Percentiles rank a stretch among this genome's conserved stretches.
Evolutionary conservation across 2,329 filamentous ascomycete genomes (phyloP).

Genomic region (Penicillium sp.): DNA sequence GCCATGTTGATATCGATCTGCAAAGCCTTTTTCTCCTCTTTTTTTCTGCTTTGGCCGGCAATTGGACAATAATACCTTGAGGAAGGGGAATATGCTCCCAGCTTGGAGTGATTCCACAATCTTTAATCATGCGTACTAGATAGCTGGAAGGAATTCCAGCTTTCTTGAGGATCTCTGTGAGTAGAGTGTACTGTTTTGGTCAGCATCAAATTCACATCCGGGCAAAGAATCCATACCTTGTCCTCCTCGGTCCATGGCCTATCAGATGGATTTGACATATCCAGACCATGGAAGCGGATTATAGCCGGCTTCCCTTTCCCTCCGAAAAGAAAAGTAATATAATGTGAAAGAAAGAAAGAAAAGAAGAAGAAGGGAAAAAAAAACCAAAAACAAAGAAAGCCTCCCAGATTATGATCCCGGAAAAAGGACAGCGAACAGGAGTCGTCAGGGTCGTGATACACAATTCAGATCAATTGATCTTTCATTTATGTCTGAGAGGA

Average conservation of each 20-base stretch:
- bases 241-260: conserved; percentile 48
- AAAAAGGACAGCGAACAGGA: conserved; percentile 16
- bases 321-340: conserved; percentile 12
- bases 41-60: not conserved
- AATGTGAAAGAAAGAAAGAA: conserved; percentile 13
- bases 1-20: conserved; percentile 1
- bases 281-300: conserved; percentile 38
- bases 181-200: conserved; percentile 39
- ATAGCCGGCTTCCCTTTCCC: conserved; percentile 17
- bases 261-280: conserved; percentile 47
- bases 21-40: not conserved
- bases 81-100: conserved; percentile 46
- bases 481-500: conserved; percentile 8
- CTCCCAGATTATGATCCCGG: conserved; percentile 29
- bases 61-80: conserved; percentile 37
- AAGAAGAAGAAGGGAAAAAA: conserved; percentile 11
- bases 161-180: conserved; percentile 46
- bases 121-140: conserved; percentile 42
- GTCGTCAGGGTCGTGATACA: conserved; percentile 13
- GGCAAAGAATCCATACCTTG: conserved; percentile 38
- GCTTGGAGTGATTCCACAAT: conserved; percentile 37
- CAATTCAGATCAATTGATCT: conserved; percentile 24
- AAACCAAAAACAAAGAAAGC: conserved; percentile 28
- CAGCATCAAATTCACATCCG: conserved; percentile 9
- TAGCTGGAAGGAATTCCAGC: conserved; percentile 38